Evolutionary conservation across 1,284 basidiomycete genomes (phyloP), one percentile per base, ranked within the genome.

Genomic region (Ustilago lituana): DNA sequence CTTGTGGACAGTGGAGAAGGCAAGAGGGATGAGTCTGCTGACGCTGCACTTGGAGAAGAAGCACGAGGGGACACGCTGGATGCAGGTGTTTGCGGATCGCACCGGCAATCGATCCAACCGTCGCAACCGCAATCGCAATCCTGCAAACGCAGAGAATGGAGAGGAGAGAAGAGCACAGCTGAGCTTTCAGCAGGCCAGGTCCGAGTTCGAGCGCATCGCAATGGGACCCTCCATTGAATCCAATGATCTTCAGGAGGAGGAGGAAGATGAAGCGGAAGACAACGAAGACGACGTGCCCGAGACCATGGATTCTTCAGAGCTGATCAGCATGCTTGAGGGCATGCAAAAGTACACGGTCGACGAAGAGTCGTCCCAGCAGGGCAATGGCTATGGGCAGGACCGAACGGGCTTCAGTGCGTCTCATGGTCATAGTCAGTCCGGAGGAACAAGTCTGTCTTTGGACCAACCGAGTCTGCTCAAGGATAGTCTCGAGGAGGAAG

Each of bases 401-500:
- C 54, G 59, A 15, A 50, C 55, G 1, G 59, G 67, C 11, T 37
- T 62, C 27, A 24, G 11, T 24, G 36, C 55, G 5, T 9, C 36
- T 2, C 12, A 19, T 5, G 45, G 50, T 8, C 9, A 27, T 4
- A 46, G 41, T 11, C 83, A 91, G 20, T 51, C 43, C 20, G 49
- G 56, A 27, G 53, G 59, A 12, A 51, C 55, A 3, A 59, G 52
- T 29, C 24, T 65, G 1, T 44, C 46, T 3, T 19, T 69, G 12
- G 56, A 58, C n/a, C 51, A 53, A 35, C 59, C 92, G 1, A 90
- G 90, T 70, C 86, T 94, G 20, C 88, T 88, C 35, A 88, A 89
- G 72, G 91, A 91, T 27, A 91, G 92, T 79, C 85, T 90, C 71
- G 93, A 94, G 77, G 90, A 92, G 47, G 91, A 92, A 62, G 92